Percentiles rank a stretch among this genome's conserved stretches.
These are phyloP conservation scores for Pythium chondricola DNA, from an alignment of 352 stramenopile genomes.

Conservation along the genomic window DNA sequence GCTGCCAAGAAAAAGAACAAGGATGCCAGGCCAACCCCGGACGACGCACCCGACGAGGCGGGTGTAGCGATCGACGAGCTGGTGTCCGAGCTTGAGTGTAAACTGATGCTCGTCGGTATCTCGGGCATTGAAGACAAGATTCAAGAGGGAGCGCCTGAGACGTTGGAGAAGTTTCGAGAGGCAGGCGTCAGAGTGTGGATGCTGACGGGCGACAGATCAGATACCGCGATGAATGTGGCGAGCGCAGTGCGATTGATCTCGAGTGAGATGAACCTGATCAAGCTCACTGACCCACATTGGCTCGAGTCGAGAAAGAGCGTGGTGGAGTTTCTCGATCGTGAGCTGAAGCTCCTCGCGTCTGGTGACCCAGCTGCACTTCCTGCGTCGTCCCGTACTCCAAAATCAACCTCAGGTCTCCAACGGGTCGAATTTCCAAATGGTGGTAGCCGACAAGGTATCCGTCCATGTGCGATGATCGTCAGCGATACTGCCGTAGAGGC, in stretches of 20 bases:
- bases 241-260: constrained; percentile 41
- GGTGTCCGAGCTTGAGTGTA: constrained; percentile 37
- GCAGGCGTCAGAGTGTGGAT: constrained; percentile 76
- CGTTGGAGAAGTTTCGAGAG: constrained; percentile 48
- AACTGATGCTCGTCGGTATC: constrained; percentile 46
- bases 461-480: constrained; percentile 33
- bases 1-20: constrained; percentile 2
- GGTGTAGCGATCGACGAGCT: constrained; percentile 31
- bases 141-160: constrained; percentile 46
- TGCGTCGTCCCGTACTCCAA: neutral
- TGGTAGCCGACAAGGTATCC: neutral
- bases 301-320: constrained; percentile 15
- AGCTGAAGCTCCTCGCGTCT: constrained; percentile 15
- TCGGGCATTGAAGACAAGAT: constrained; percentile 68
- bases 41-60: neutral
- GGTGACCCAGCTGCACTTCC: neutral
- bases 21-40: neutral
- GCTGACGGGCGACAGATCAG: constrained; percentile 55
- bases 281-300: constrained; percentile 25
- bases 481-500: constrained; percentile 44
- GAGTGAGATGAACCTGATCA: constrained; percentile 48
- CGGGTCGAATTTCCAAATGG: too few relatives aligned
- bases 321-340: constrained; percentile 21
- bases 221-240: constrained; percentile 63
- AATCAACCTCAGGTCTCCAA: neutral